phyloP scores from a whole-genome alignment of 495 filamentous ascomycete genomes.

The Lentithecium fluviatile region DNA sequence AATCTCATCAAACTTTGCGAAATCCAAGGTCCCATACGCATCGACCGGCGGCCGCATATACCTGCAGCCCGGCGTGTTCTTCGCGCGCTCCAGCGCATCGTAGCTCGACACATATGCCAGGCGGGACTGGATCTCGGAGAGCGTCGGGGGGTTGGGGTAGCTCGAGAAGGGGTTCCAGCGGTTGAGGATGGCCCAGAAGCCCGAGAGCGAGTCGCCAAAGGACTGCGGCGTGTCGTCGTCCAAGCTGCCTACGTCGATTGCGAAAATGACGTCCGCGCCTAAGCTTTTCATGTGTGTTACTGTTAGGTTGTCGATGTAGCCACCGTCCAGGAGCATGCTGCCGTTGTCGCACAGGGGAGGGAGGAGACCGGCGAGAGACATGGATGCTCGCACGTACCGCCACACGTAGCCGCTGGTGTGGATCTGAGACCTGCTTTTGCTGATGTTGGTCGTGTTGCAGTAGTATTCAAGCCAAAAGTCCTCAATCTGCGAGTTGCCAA shows the following conservation, averaged over 20 bases:
- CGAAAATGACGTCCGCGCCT: constrained; percentile 90
- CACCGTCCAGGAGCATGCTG: constrained; percentile 91
- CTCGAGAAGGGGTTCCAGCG: constrained; percentile 94
- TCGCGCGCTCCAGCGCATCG: constrained; percentile 90
- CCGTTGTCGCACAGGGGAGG: constrained; percentile 96
- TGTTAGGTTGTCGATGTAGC: constrained; percentile 95
- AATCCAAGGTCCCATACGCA: constrained; percentile 88
- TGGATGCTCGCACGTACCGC: constrained; percentile 92
- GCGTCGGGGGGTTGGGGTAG: constrained; percentile 84
- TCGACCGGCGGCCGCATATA: constrained; percentile 97
- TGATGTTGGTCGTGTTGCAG: constrained; percentile 98
- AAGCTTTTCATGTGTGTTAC: constrained; percentile 96
- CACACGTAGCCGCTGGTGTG: constrained; percentile 95
- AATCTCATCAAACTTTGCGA: constrained; percentile 96
- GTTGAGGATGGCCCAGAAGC: constrained; percentile 89
- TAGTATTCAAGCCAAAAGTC: constrained; percentile 99
- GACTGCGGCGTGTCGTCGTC: constrained; percentile 87
- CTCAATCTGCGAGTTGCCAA: constrained; percentile 93
- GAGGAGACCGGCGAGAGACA: constrained; percentile 89
- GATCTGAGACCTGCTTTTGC: constrained; percentile 80
- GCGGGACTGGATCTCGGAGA: constrained; percentile 92
- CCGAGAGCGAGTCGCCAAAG: constrained; percentile 93
- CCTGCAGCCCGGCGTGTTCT: constrained; percentile 78
- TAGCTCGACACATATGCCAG: constrained; percentile 92
- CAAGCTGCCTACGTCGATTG: constrained; percentile 86